A percentile compares a stretch with the other conserved stretches of the same genome.
Evolutionary conservation across 2,329 filamentous ascomycete genomes (phyloP).

Genomic region (Hypoxylon sp.): DNA sequence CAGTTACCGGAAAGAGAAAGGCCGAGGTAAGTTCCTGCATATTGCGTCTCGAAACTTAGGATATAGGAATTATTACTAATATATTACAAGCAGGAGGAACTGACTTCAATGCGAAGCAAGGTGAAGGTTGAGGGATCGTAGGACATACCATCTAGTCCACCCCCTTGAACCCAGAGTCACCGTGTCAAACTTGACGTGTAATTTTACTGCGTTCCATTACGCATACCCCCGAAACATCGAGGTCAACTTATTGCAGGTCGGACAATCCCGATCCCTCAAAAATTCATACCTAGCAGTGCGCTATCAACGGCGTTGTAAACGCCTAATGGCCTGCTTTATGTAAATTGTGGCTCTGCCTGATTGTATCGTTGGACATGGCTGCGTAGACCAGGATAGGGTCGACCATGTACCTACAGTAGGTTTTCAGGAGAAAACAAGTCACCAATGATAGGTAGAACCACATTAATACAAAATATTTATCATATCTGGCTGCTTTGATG

Average conservation of each 20-base stretch:
- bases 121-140: slow-evolving; percentile 51
- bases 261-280: slow-evolving; percentile 9
- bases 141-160: slow-evolving; percentile 16
- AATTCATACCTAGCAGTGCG: slow-evolving; percentile 7
- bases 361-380: slow-evolving; percentile 14
- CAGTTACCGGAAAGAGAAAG: slow-evolving; percentile 80
- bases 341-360: not conserved
- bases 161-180: not conserved
- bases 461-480: slow-evolving; percentile 21
- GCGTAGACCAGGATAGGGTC: slow-evolving; percentile 16
- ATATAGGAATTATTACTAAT: slow-evolving; percentile 41
- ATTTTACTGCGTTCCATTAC: not conserved
- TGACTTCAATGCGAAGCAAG: slow-evolving; percentile 52
- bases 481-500: slow-evolving; percentile 3
- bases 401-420: slow-evolving; percentile 1
- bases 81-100: slow-evolving; percentile 53
- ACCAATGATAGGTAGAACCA: slow-evolving; percentile 14
- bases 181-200: not conserved
- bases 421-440: slow-evolving; percentile 1
- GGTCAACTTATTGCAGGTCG: not conserved
- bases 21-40: slow-evolving; percentile 69
- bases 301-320: slow-evolving; percentile 6
- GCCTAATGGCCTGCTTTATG: not conserved
- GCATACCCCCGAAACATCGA: not conserved
- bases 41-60: not conserved